Percentiles rank a stretch among this genome's conserved stretches.
phyloP scores from a whole-genome alignment of 1,284 basidiomycete species.

The Microbotryum violaceum region DNA sequence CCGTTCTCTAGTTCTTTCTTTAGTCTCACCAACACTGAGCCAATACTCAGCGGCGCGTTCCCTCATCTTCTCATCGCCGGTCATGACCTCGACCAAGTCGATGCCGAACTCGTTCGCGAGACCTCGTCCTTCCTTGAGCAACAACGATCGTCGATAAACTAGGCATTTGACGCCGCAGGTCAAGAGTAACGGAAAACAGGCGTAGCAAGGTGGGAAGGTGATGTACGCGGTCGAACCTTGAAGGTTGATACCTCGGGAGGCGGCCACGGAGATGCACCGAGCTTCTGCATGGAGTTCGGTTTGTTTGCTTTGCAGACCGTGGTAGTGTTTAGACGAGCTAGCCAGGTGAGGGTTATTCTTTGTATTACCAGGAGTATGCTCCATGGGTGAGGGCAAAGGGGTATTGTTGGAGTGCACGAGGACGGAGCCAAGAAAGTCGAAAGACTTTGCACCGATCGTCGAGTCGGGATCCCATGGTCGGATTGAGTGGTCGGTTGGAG shows the following conservation, averaged over 20 bases:
- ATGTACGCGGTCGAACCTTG: constrained; percentile 31
- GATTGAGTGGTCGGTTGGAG: background rate
- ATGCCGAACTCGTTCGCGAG: constrained; percentile 8
- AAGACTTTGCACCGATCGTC: no score
- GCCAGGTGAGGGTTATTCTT: background rate
- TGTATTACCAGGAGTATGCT: background rate
- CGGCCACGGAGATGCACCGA: constrained; percentile 28
- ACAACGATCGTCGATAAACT: constrained; percentile 24
- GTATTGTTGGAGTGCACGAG: constrained; percentile 31
- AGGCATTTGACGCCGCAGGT: constrained; percentile 20
- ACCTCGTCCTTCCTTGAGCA: constrained; percentile 4
- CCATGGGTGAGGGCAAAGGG: constrained; percentile 13
- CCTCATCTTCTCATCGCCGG: no score
- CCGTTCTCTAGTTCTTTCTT: no score
- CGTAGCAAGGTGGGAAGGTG: constrained; percentile 34
- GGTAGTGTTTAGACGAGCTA: constrained; percentile 2
- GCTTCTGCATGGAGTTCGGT: constrained; percentile 35
- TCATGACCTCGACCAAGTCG: constrained; percentile 14
- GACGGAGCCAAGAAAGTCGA: constrained; percentile 9
- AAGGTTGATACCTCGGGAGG: constrained; percentile 13
- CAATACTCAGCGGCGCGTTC: no score
- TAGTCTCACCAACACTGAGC: no score
- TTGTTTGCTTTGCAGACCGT: constrained; percentile 5
- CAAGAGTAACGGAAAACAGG: constrained; percentile 29
- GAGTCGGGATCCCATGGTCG: constrained; percentile 6